Evolutionary conservation across 2,329 filamentous ascomycete genomes (phyloP).

Genomic region (Hypomyces perniciosus): DNA sequence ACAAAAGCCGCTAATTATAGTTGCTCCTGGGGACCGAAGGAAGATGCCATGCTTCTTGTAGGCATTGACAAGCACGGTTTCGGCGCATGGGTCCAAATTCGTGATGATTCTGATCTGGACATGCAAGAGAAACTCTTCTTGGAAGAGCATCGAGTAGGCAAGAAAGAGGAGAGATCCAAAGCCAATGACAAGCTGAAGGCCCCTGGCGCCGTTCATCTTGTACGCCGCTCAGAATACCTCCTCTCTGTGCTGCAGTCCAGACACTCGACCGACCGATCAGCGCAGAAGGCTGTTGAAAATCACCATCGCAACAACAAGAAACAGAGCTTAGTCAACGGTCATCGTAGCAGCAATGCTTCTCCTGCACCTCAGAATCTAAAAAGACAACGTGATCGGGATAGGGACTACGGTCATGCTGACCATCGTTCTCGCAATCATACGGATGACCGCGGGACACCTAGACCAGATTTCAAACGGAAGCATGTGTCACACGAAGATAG

Average conservation of each 20-base stretch:
- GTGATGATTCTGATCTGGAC: conserved; percentile 81
- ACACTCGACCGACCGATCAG: conserved; percentile 68
- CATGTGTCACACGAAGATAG: conserved; percentile 45
- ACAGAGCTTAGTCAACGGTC: conserved; percentile 48
- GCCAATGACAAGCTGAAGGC: conserved; percentile 76
- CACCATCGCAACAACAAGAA: conserved; percentile 96
- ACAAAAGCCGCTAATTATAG: conserved; percentile 89
- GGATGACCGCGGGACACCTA: conserved; percentile 46
- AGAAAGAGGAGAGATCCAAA: conserved; percentile 86
- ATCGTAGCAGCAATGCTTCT: conserved; percentile 63
- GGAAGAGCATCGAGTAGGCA: conserved; percentile 96
- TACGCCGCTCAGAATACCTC: conserved; percentile 89
- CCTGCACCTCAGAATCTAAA: conserved; percentile 51
- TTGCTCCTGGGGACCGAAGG: conserved; percentile 84
- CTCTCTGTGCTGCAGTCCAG: conserved; percentile 88
- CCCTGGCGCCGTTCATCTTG: conserved; percentile 93
- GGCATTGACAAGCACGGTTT: conserved; percentile 92
- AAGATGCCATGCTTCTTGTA: conserved; percentile 95
- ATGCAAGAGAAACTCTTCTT: conserved; percentile 90
- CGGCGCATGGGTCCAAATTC: conserved; percentile 90
- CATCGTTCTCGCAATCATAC: conserved; percentile 46
- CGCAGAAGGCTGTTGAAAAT: conserved; percentile 78
- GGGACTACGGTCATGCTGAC: conserved; percentile 40
- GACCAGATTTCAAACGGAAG: conserved; percentile 56
- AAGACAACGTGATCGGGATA: conserved; percentile 43